Evolutionary conservation across 139 green algal genomes (phyloP).

Genomic region (Chlorella ohadii): DNA sequence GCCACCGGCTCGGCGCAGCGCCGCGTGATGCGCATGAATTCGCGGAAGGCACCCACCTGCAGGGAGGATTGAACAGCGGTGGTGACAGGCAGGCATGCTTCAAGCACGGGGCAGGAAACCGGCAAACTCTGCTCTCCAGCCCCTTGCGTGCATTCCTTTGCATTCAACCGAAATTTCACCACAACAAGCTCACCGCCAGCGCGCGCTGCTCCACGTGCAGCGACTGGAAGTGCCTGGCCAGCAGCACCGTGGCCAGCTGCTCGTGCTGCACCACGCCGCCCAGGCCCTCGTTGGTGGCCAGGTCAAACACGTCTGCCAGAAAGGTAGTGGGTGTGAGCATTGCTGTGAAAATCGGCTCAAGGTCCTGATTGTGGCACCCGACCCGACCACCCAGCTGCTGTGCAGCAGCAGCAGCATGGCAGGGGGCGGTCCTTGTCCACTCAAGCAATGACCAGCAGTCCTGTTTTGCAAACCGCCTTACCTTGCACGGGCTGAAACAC

Average conservation of each 20-base stretch:
- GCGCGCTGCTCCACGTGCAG: conserved; percentile 33
- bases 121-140: no score
- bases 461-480: background rate
- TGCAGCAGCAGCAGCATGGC: no score
- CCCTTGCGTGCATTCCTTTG: no score
- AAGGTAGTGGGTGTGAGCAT: background rate
- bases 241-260: conserved; percentile 17
- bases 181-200: conserved; percentile 21
- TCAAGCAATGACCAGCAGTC: no score
- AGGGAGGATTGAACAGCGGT: background rate
- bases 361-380: no score
- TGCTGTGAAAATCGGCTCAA: no score
- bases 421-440: no score
- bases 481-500: conserved; percentile 28
- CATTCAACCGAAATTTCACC: no score
- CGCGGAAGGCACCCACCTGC: conserved; percentile 25
- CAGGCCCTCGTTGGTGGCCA: conserved; percentile 21
- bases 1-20: conserved; percentile 14
- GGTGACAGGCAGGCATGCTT: no score
- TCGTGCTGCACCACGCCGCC: conserved; percentile 20
- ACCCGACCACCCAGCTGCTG: no score
- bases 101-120: no score
- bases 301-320: conserved; percentile 18
- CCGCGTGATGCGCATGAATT: conserved; percentile 10
- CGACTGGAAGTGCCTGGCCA: conserved; percentile 20